These are phyloP conservation scores for Solanum phureja DNA, from an alignment of 257 asterid species.

Conservation along the genomic window DNA sequence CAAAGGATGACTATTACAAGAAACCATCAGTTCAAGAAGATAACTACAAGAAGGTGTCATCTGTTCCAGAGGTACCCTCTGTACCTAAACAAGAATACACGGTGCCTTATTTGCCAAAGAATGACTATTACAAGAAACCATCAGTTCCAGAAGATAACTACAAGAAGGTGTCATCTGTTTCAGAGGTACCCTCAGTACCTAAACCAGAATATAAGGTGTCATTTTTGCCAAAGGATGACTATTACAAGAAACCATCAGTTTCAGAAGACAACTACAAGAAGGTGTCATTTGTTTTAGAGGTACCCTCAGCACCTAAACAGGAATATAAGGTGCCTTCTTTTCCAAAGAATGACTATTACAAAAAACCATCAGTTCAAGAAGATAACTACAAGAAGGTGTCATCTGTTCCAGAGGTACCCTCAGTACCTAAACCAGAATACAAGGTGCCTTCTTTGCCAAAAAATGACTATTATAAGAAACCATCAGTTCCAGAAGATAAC, in stretches of 20 bases:
- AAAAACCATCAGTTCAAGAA: background rate
- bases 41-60: background rate
- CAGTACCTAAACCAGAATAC: background rate
- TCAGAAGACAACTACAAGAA: background rate
- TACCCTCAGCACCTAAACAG: background rate
- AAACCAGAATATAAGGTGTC: background rate
- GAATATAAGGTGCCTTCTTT: background rate
- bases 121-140: background rate
- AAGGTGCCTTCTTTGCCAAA: background rate
- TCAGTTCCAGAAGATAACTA: background rate
- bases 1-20: background rate
- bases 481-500: background rate
- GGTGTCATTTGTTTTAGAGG: background rate
- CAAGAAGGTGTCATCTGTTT: background rate
- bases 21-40: background rate
- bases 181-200: background rate
- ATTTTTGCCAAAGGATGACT: background rate
- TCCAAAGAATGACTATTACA: background rate
- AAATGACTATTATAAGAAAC: background rate
- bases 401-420: background rate
- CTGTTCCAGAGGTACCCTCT: background rate
- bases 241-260: background rate
- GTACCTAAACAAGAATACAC: background rate
- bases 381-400: background rate
- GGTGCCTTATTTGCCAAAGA: background rate